These are phyloP conservation scores for Keithomyces neogunnii DNA, from an alignment of 2,329 filamentous ascomycete genomes.

Conservation along the genomic window DNA sequence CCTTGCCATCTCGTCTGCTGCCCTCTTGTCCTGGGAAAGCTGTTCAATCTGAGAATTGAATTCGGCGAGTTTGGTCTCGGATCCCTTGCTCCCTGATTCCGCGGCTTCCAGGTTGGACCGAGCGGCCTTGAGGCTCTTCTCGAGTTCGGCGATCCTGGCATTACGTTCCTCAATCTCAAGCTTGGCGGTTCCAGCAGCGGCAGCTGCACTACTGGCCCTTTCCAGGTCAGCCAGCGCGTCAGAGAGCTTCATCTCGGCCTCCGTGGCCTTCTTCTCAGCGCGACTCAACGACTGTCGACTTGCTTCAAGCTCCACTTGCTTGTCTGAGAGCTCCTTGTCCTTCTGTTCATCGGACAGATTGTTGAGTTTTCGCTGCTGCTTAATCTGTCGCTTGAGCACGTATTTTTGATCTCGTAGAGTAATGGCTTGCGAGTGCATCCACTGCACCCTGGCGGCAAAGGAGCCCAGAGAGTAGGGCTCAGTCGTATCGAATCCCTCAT, in stretches of 20 bases:
- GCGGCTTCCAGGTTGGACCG: conserved; percentile 14
- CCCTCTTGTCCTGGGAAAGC: conserved; percentile 15
- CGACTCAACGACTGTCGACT: conserved; percentile 25
- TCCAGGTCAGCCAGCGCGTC: conserved; percentile 41
- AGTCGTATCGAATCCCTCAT: conserved; percentile 47
- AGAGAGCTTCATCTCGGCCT: conserved; percentile 39
- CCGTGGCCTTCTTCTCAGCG: conserved; percentile 28
- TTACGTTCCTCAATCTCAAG: conserved; percentile 25
- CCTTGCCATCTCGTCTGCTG: conserved; percentile 19
- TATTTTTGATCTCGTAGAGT: conserved; percentile 79
- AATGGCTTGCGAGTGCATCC: conserved; percentile 68
- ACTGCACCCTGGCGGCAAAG: conserved; percentile 72
- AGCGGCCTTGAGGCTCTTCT: conserved; percentile 12
- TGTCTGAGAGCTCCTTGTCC: conserved; percentile 53
- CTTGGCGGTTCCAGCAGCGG: conserved; percentile 14
- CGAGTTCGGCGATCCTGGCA: conserved; percentile 32
- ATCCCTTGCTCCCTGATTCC: conserved; percentile 31
- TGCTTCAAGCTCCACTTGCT: conserved; percentile 47
- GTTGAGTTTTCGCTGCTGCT: conserved; percentile 90
- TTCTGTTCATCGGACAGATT: conserved; percentile 71
- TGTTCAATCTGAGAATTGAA: conserved; percentile 24
- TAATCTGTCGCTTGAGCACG: conserved; percentile 84
- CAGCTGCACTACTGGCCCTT: conserved; percentile 17
- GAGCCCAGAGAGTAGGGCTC: conserved; percentile 64
- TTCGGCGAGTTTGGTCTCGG: conserved; percentile 22